Conservation (phyloP, 768 basidiomycete genomes). For the Nevesoporus exiguus region DNA sequence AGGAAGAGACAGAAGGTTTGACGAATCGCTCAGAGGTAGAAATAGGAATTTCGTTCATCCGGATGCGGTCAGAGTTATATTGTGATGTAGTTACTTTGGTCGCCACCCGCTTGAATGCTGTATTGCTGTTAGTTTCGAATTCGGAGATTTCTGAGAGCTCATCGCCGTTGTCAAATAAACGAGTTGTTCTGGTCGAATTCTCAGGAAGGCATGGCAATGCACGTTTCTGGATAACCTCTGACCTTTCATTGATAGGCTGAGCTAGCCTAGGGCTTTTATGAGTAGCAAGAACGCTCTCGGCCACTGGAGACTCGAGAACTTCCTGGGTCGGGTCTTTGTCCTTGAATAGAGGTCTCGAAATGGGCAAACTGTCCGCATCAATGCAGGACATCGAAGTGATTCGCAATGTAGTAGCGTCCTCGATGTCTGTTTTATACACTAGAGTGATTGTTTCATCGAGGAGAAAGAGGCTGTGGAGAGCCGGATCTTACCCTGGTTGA, state of each 20-base stretch:
- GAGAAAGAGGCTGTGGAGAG: background rate
- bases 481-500: slow-evolving; percentile 24
- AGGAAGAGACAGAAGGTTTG: background rate
- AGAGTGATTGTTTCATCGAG: background rate
- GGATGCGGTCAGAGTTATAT: background rate
- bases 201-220: background rate
- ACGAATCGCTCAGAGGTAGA: background rate
- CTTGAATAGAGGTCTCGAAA: too few relatives aligned
- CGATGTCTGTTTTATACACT: slow-evolving; percentile 31
- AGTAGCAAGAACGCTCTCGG: too few relatives aligned
- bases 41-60: slow-evolving; percentile 12
- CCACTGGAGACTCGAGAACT: too few relatives aligned
- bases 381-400: background rate
- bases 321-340: too few relatives aligned
- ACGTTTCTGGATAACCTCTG: background rate
- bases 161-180: slow-evolving; percentile 18
- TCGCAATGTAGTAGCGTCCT: slow-evolving; percentile 12
- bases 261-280: background rate
- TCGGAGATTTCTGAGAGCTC: slow-evolving; percentile 36
- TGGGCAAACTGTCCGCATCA: background rate
- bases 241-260: background rate
- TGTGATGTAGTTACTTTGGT: background rate
- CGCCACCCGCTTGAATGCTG: background rate
- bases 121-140: slow-evolving; percentile 15
- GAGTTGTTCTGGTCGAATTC: background rate